Base-by-base conservation (phyloP, 2,329 filamentous ascomycete genomes). In the Alternaria arbusti region DNA sequence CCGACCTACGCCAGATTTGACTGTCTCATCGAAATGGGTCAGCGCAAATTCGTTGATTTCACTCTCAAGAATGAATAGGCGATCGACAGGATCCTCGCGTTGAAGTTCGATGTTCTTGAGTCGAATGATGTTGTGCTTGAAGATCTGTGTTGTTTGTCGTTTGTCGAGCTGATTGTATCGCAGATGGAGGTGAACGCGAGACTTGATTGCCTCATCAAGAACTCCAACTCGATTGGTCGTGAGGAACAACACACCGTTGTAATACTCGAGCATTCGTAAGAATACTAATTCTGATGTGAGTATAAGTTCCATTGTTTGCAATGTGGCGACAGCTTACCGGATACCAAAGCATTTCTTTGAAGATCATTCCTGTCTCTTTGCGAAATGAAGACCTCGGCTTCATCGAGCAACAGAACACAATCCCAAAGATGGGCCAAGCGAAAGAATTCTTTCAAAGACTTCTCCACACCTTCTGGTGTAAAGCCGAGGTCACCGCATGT, bases 161-260 rank as follows among this genome's bases (percentile, higher is more conserved):
- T 3, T 36, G 32, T 36, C 1, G 4, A 36, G 32, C 32, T 36
- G 32, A 0, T 36, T 3, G 8, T 36, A 36, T 36, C 32, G 32
- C 32, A 36, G 32, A 36, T 36, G 32, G 32, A 36, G 32, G 32
- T 36, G 32, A 36, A 36, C 32, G n/a, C 32, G 32, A 36, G 32
- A 36, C 32, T 36, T 36, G 7, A 36, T 36, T 3, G 81, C 81
- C 3, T 80, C 77, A 52, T 83, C 81, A 59, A 83, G 75, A 69
- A 7, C 63, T 9, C 64, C 64, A 4, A 82, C 74, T 0, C 81
- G 78, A 54, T 84, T 84, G 2, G 81, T 80, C 0, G 82, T 83
- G 4, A 84, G 65, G 63, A 83, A 81, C 2, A 84, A 68, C 30
- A 83, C 78, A 1, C 82, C 82, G 9, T 76, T 67, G 64, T 78